These are phyloP conservation scores for Umbellularia californica DNA, from an alignment of 164 flowering plant species.

Conservation along the genomic window DNA sequence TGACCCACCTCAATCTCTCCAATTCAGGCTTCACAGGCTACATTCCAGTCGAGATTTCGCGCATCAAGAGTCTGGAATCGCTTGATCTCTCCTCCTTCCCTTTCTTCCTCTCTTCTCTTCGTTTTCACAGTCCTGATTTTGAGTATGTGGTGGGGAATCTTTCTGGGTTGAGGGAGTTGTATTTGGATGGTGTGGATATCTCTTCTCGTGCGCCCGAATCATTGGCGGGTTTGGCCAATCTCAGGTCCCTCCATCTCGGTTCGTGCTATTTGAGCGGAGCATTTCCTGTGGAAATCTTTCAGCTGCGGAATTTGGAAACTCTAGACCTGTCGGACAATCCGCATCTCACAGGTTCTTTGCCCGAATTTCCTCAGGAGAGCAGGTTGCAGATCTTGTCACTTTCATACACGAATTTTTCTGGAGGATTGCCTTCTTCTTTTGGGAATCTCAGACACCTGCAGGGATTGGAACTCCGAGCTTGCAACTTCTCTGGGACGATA, in stretches of 20 bases:
- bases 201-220: slow-evolving; percentile 21
- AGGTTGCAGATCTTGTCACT: neutral
- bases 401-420: neutral
- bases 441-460: neutral
- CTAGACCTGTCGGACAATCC: slow-evolving; percentile 22
- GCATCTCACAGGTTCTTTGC: slow-evolving; percentile 15
- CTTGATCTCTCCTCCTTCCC: neutral
- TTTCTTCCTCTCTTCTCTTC: neutral
- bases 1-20: neutral
- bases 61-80: neutral
- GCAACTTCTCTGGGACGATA: neutral
- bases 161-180: neutral
- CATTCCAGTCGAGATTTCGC: neutral
- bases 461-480: neutral
- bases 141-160: too few species aligned
- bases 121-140: too few species aligned
- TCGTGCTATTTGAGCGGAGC: slow-evolving; percentile 23
- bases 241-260: neutral
- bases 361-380: neutral
- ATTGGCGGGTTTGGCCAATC: slow-evolving; percentile 6
- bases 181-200: neutral
- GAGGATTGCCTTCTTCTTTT: neutral
- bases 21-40: neutral
- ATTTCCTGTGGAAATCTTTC: slow-evolving; percentile 24
- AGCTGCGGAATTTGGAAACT: slow-evolving; percentile 14